These are phyloP conservation scores for Plantago coronopus DNA, from an alignment of 305 asterid species.

Conservation along the genomic window DNA sequence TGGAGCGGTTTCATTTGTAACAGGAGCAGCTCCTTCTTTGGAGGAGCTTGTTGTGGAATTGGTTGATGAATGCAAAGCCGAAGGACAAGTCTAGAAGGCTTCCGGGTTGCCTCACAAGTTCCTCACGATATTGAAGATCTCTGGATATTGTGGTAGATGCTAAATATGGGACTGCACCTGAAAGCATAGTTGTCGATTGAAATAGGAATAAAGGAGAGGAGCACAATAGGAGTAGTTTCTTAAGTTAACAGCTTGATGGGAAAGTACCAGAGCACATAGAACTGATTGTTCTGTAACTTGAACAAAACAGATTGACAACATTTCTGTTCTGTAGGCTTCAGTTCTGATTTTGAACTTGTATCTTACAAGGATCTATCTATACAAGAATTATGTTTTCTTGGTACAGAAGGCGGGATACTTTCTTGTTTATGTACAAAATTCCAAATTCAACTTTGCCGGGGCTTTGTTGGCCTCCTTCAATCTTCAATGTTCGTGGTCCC, in stretches of 20 bases:
- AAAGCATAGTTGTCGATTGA: conserved; percentile 2
- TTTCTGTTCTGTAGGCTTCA: not conserved
- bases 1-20: not conserved
- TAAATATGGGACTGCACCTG: conserved; percentile 5
- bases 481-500: too few species aligned
- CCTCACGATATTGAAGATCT: conserved; percentile 3
- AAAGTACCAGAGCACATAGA: conserved; percentile 7
- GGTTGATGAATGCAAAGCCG: not conserved
- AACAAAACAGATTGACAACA: not conserved
- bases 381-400: not conserved
- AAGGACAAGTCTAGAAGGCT: not conserved
- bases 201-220: not conserved
- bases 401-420: not conserved
- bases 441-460: too few species aligned
- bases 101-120: conserved; percentile 3
- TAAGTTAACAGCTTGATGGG: conserved; percentile 3
- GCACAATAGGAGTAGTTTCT: not conserved
- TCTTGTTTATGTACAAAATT: too few species aligned
- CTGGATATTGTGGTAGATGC: conserved; percentile 1
- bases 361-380: not conserved
- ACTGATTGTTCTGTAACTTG: not conserved
- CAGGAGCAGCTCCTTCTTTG: conserved; percentile 8
- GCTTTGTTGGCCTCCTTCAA: too few species aligned
- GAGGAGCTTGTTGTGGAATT: conserved; percentile 4
- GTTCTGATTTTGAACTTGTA: not conserved